Evolutionary conservation across 2,329 filamentous ascomycete species (phyloP).

Genomic region (Capronia americana): DNA sequence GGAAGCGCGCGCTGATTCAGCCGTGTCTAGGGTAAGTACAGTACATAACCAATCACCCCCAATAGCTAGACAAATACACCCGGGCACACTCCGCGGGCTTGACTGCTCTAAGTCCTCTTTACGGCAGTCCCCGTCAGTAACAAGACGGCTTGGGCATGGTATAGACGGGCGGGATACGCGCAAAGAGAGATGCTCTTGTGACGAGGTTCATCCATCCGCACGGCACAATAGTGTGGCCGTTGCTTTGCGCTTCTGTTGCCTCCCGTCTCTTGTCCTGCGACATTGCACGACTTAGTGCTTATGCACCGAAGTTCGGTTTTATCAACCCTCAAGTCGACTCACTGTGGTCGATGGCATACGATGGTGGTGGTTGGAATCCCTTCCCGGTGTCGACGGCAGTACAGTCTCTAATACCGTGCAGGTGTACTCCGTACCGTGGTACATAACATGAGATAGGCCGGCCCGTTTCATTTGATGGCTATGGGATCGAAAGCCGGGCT

Average conservation of each 20-base stretch:
- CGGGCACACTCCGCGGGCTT: neutral
- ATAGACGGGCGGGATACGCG: neutral
- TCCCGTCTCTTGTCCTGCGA: too few species aligned
- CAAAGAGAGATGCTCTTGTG: neutral
- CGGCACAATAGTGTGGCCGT: neutral
- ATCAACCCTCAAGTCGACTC: slow-evolving; percentile 2
- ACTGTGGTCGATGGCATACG: neutral
- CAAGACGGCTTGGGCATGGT: neutral
- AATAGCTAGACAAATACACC: neutral
- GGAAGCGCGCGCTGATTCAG: neutral
- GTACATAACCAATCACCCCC: neutral
- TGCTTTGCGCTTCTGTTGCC: neutral
- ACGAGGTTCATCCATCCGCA: neutral
- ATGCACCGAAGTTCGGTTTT: neutral
- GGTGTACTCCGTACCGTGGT: too few species aligned
- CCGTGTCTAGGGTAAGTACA: neutral
- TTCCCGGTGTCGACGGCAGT: too few species aligned
- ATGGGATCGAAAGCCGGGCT: neutral
- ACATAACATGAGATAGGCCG: too few species aligned
- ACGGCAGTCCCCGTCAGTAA: neutral
- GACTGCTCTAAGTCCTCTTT: neutral
- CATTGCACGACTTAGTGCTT: neutral
- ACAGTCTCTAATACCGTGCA: too few species aligned
- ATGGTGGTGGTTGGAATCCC: neutral
- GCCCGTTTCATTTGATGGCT: neutral